Percentiles rank a stretch among this genome's conserved stretches.
Conservation (phyloP, 352 stramenopile genomes). For the Pythium scleroteichum region DNA sequence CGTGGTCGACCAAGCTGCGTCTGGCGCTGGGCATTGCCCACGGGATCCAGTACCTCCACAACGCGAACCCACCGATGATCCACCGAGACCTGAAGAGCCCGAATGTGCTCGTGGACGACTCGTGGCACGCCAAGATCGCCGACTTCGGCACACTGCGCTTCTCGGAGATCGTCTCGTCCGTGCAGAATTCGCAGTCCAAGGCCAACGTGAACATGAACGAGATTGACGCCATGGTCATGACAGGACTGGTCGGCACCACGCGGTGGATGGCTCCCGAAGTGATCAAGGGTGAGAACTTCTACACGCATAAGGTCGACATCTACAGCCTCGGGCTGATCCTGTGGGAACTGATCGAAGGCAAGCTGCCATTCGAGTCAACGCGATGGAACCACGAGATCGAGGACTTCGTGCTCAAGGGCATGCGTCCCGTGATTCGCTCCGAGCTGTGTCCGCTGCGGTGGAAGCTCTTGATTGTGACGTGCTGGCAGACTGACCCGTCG, state of each 20-base stretch:
- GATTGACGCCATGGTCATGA: conserved; percentile 64
- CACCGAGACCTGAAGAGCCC: conserved; percentile 90
- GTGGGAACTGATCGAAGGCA: conserved; percentile 87
- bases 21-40: conserved; percentile 78
- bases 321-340: conserved; percentile 87
- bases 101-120: conserved; percentile 89
- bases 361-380: conserved; percentile 78
- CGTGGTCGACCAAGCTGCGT: conserved; percentile 79
- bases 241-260: conserved; percentile 84
- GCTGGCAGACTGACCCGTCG: conserved; percentile 82
- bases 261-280: conserved; percentile 90
- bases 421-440: conserved; percentile 62
- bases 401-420: conserved; percentile 70
- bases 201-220: conserved; percentile 13
- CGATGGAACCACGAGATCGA: conserved; percentile 89
- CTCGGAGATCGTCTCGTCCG: conserved; percentile 81
- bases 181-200: conserved; percentile 44
- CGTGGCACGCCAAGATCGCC: conserved; percentile 89
- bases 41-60: conserved; percentile 91
- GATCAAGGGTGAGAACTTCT: conserved; percentile 83
- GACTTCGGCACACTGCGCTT: conserved; percentile 89
- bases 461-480: conserved; percentile 77
- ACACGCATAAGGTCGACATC: conserved; percentile 90
- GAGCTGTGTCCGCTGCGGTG: conserved; percentile 76
- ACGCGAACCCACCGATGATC: conserved; percentile 88